Evolutionary conservation across 805 yeast genomes (phyloP), one percentile per base, ranked within the genome.

Genomic region (Metschnikowia gelsemii): DNA sequence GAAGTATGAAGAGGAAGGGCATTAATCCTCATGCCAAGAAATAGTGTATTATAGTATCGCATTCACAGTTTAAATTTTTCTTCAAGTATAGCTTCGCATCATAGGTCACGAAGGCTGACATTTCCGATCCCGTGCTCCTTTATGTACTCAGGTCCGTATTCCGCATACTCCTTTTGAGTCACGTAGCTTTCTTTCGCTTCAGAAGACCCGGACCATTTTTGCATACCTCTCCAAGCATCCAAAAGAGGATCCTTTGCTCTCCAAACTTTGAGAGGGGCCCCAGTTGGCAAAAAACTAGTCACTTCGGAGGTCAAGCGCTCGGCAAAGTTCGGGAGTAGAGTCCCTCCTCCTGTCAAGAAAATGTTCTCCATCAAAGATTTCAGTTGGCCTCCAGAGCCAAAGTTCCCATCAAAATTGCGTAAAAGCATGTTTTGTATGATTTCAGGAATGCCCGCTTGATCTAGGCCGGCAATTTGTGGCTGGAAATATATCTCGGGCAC

Each of bases 181-280:
- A 91, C 69, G 44, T 73, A 79, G 8, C 78, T 66, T 2, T 64
- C 51, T 20, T 68, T 53, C 27, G 75, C 71, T 13, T 72, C 78
- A 1, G 63, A 72, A 17, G 75, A 70, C 2, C 54, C 53, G 5
- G 90, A 69, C 86, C 96, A 87, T 54, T 76, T 75, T 9, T 87
- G 81, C 95, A 93, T 89, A 21, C 99, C 99, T 55, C 72, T 82
- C 98, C 99, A 93, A 1, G 97, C 79, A 61, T 91, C 99, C 22
- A 77, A 56, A 1, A 77, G 51, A 2, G 96, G 91, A 58, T 87
- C 80, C 2, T 62, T 50, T 0, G 96, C 93, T 13, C 64, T 57
- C 41, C 83, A 66, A 1, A 90, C 84, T 4, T 70, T 64, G 25
- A 90, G 63, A 0, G 78, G 74, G 0, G 84, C 66, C 1, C 78